Base-by-base conservation (phyloP, 768 basidiomycete genomes). In the Cantharellus cinnabarinus region DNA sequence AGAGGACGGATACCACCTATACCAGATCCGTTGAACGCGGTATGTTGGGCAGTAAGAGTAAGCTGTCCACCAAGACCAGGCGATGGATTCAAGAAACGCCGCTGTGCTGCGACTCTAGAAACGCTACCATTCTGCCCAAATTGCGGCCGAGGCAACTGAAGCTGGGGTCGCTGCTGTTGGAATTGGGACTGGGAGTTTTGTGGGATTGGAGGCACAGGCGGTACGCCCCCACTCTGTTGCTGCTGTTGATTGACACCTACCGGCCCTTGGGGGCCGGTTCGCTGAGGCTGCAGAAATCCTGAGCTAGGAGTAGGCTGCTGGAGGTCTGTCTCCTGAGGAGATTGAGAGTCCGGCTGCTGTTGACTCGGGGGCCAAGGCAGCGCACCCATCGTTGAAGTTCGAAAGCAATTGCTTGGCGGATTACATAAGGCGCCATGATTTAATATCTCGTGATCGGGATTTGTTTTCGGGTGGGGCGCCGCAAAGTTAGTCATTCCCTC, bases 261-360 rank as follows among this genome's bases (percentile, higher is more conserved):
- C 35, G 66, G 68, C 62, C 63, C 74, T 65, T 65, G 69, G 67
- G 65, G 77, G 2, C 77, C 77, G 0, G 84, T 80, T 66, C 75
- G 77, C 67, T 84, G 83, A 5, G 80, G 75, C 65, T 81, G 77
- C 29, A 72, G 59, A 14, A 57, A 40, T 37, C 56, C 52, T 7
- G 52, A 10, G 35, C 52, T 63, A 58, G 67, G 39, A 10, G 4
- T 37, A 29, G 50, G 63, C 20, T 54, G 58, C 58, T 52, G 62
- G 56, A 58, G 64, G 2, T 63, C 64, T 4, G 64, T 65, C 60
- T 62, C 63, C 63, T 77, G 78, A 62, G 85, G 81, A 66, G 83
- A 82, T 70, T 87, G 84, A 66, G 73, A 82, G 41, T 79, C 79
- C 29, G 76, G 77, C 68, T 81, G 82, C 57, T 75, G 75, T 66